Evolutionary conservation across 225 moss, liverwort and hornwort genomes (phyloP), one percentile per base, ranked within the genome.

Genomic region (Polytrichum formosum): DNA sequence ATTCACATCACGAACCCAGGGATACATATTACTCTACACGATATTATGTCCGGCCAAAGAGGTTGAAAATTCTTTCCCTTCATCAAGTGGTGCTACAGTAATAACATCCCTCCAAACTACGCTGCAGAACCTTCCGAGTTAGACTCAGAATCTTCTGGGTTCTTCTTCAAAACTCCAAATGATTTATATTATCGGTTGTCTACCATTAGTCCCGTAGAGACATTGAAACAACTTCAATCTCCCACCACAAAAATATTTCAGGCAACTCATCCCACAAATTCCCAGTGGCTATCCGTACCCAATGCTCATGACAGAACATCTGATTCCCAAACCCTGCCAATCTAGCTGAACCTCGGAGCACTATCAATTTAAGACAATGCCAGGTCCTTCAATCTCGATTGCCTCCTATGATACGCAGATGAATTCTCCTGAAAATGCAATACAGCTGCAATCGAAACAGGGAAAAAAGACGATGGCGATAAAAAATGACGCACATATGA

Each of bases 401-500:
- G 13, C 46, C 46, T 46, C 46, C 46, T 16, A 2, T 46, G 46
- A 46, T 46, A 3, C 46, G 13, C 16, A 46, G 46, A 46, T 46
- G 16, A 46, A 46, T 46, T 46, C 8, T 21, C 53, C 20, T 20
- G 23, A 28, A 53, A 18, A 46, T 56, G 25, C 30, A 68, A 56
- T 22, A 22, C 31, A 23, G 23, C 58, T 58, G n/a, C 58, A 58
- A 20, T 30, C 6, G 46, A 67, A 5, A 6, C 17, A 37, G 21
- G 27, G 18, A 9, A 6, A 6, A 13, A 8, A 54, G 29, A 6
- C 0, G 53, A 55, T 56, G 2, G 20, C 46, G 17, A n/a, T 13
- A 2, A 28, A 20, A 28, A 25, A 30, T 13, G 25, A 75, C 90
- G 65, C 74, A 98, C 94, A 71, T 94, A 92, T n/a, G 92, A 91